Conservation (phyloP, 1,284 basidiomycete genomes). For the Bondarzewia mesenterica region DNA sequence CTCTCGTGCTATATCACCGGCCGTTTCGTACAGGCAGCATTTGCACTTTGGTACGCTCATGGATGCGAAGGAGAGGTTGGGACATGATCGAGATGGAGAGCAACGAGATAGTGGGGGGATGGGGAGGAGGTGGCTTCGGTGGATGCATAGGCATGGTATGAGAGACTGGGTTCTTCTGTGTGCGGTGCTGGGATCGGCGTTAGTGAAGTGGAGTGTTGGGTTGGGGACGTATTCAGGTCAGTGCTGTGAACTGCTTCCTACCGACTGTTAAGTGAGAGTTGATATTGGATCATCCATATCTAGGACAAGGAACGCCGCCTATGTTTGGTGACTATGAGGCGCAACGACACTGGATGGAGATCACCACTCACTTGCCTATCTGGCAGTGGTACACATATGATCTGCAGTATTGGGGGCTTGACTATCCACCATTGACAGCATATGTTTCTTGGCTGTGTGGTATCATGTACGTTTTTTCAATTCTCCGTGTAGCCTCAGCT, state of each 20-base stretch:
- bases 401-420: conserved; percentile 85
- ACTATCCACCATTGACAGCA: conserved; percentile 89
- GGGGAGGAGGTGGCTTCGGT: conserved; percentile 58
- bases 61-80: conserved; percentile 20
- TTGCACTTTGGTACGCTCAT: conserved; percentile 30
- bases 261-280: not conserved
- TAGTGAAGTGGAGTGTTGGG: conserved; percentile 63
- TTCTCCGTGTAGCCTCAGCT: not conserved
- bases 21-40: conserved; percentile 5
- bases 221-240: conserved; percentile 78
- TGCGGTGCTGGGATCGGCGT: conserved; percentile 40
- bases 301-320: conserved; percentile 66
- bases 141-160: conserved; percentile 68
- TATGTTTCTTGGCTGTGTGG: conserved; percentile 82
- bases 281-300: not conserved
- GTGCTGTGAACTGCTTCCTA: conserved; percentile 19
- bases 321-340: conserved; percentile 92
- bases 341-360: conserved; percentile 91
- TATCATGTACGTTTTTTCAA: conserved; percentile 40
- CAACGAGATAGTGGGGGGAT: conserved; percentile 32
- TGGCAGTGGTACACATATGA: conserved; percentile 84
- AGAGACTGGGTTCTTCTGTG: conserved; percentile 49
- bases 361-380: conserved; percentile 70
- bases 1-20: conserved; percentile 19
- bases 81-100: conserved; percentile 17